Evolutionary conservation across 192 early-diverging fungal species (phyloP).

Genomic region (Backusella tuberculispora): DNA sequence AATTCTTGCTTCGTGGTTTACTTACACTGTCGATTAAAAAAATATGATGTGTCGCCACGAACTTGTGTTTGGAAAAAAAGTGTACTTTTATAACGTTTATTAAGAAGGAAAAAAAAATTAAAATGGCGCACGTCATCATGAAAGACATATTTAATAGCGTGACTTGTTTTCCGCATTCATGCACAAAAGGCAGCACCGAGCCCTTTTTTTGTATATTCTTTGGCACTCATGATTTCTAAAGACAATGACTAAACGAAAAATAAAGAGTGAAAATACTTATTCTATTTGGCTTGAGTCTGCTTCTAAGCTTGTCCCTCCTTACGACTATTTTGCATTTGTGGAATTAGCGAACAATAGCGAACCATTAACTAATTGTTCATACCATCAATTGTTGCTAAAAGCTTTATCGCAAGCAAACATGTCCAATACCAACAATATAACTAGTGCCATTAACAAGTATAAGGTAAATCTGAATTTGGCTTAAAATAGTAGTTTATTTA

Average conservation of each 20-base stretch:
- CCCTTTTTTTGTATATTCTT: constrained; percentile 1
- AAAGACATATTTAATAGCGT: neutral
- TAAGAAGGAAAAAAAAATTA: too few species aligned
- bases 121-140: too few species aligned
- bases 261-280: constrained; percentile 19
- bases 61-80: constrained; percentile 4
- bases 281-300: constrained; percentile 17
- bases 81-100: neutral
- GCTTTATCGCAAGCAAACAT: constrained; percentile 14
- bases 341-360: constrained; percentile 12
- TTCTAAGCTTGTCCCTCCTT: neutral
- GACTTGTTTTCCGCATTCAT: constrained; percentile 1
- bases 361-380: constrained; percentile 11
- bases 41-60: constrained; percentile 12
- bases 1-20: constrained; percentile 1
- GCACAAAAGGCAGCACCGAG: neutral
- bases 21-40: constrained; percentile 2
- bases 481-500: constrained; percentile 2
- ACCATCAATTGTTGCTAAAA: constrained; percentile 7
- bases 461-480: constrained; percentile 15
- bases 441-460: constrained; percentile 12
- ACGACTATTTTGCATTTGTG: constrained; percentile 9
- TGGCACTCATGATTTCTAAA: neutral
- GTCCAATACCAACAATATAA: constrained; percentile 17
- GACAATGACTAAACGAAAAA: constrained; percentile 15